phyloP scores from a whole-genome alignment of 2,329 filamentous ascomycete species.

The Aspergillus sp. region DNA sequence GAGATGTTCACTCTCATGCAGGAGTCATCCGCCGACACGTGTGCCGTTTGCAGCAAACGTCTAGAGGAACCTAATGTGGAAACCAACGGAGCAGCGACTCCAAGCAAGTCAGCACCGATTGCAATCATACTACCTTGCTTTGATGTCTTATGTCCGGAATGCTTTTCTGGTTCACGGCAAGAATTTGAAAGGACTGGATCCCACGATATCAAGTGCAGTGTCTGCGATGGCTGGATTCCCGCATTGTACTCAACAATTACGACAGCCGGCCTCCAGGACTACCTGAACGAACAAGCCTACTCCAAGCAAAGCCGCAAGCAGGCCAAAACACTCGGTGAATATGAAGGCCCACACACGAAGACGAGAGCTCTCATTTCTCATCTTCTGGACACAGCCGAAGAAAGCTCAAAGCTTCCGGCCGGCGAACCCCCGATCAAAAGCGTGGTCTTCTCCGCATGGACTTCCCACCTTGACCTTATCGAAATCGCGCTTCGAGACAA shows the following conservation, averaged over 20 bases:
- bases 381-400: conserved; percentile 66
- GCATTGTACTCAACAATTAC: conserved; percentile 71
- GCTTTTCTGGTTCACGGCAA: conserved; percentile 65
- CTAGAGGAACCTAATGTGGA: conserved; percentile 60
- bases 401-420: conserved; percentile 53
- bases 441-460: conserved; percentile 97
- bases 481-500: conserved; percentile 72
- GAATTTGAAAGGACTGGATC: conserved; percentile 54
- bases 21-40: conserved; percentile 77
- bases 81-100: conserved; percentile 54
- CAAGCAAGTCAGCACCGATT: conserved; percentile 55
- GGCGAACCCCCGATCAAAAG: conserved; percentile 81
- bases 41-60: conserved; percentile 70
- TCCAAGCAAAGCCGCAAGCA: conserved; percentile 57
- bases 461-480: conserved; percentile 89
- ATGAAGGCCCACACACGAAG: conserved; percentile 89
- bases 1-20: conserved; percentile 84
- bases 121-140: conserved; percentile 83
- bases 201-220: conserved; percentile 63
- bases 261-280: conserved; percentile 57
- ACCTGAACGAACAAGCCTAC: conserved; percentile 61
- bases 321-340: conserved; percentile 67
- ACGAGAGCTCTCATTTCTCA: conserved; percentile 80
- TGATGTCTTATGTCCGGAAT: conserved; percentile 79
- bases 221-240: conserved; percentile 68